Evolutionary conservation across 768 basidiomycete species (phyloP).

Genomic region (Pholiota conissans): DNA sequence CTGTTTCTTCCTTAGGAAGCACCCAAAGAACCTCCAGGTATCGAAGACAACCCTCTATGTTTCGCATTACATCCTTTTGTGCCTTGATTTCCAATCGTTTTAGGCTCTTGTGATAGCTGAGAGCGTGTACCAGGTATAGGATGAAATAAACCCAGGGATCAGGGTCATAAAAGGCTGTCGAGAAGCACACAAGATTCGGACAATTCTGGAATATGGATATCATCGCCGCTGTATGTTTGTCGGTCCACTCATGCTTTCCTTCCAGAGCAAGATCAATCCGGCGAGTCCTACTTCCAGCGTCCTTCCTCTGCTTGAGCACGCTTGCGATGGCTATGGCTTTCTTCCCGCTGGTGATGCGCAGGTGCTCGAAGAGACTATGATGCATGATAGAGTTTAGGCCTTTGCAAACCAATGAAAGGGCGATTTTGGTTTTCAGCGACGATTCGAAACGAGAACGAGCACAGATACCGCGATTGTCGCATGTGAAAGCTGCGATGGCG

Average conservation of each 20-base stretch:
- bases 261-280: slow-evolving; percentile 26
- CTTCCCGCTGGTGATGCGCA: slow-evolving; percentile 21
- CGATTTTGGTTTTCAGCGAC: slow-evolving; percentile 20
- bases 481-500: slow-evolving; percentile 24
- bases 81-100: slow-evolving; percentile 23
- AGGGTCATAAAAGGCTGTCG: slow-evolving; percentile 18
- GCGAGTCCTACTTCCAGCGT: slow-evolving; percentile 16
- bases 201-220: slow-evolving; percentile 21
- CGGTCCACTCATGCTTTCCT: slow-evolving; percentile 20
- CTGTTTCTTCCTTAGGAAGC: no score
- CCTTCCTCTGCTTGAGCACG: slow-evolving; percentile 6
- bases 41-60: slow-evolving; percentile 8
- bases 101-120: slow-evolving; percentile 12
- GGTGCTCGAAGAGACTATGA: slow-evolving; percentile 19
- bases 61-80: slow-evolving; percentile 8
- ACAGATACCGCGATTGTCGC: slow-evolving; percentile 22
- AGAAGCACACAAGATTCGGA: slow-evolving; percentile 24
- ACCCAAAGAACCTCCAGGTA: slow-evolving; percentile 24
- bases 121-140: slow-evolving; percentile 2
- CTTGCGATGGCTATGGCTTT: slow-evolving; percentile 18
- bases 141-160: slow-evolving; percentile 13
- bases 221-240: slow-evolving; percentile 19
- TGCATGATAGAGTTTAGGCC: slow-evolving; percentile 19
- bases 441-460: slow-evolving; percentile 14
- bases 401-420: slow-evolving; percentile 21